These are phyloP conservation scores for Aspergillus steynii DNA, from an alignment of 495 filamentous ascomycete species.

Conservation along the genomic window DNA sequence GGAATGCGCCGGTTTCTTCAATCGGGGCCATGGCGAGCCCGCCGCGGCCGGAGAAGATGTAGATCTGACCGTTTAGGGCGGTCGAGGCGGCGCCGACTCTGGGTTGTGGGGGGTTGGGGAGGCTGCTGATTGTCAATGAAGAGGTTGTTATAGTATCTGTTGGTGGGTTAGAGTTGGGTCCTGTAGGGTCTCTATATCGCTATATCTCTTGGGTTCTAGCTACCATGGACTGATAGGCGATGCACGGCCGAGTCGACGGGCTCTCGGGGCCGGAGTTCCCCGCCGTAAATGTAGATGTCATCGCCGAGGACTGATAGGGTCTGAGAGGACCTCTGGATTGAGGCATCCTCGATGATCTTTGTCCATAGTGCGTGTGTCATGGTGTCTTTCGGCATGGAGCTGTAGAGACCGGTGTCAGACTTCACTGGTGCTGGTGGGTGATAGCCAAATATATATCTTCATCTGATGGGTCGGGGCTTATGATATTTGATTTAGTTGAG, in stretches of 20 bases:
- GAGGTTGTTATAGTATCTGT: too few relatives aligned
- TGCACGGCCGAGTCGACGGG: constrained; percentile 72
- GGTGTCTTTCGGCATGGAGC: too few relatives aligned
- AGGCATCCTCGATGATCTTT: constrained; percentile 6
- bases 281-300: constrained; percentile 56
- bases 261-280: constrained; percentile 41
- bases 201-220: background rate
- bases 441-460: too few relatives aligned
- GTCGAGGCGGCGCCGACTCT: constrained; percentile 52
- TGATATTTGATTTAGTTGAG: too few relatives aligned
- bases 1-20: constrained; percentile 53
- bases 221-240: constrained; percentile 51
- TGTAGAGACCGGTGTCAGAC: too few relatives aligned
- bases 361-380: constrained; percentile 4
- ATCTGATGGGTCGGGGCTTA: too few relatives aligned
- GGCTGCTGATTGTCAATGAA: background rate
- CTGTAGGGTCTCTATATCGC: background rate
- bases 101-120: constrained; percentile 30
- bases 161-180: constrained; percentile 10
- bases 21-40: constrained; percentile 54
- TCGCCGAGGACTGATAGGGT: constrained; percentile 62
- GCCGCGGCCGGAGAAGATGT: constrained; percentile 59
- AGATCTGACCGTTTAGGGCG: constrained; percentile 44
- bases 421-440: too few relatives aligned
- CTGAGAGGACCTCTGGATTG: constrained; percentile 67